These are phyloP conservation scores for Fusarium pseudonygamai DNA, from an alignment of 2,329 filamentous ascomycete genomes.

Conservation along the genomic window DNA sequence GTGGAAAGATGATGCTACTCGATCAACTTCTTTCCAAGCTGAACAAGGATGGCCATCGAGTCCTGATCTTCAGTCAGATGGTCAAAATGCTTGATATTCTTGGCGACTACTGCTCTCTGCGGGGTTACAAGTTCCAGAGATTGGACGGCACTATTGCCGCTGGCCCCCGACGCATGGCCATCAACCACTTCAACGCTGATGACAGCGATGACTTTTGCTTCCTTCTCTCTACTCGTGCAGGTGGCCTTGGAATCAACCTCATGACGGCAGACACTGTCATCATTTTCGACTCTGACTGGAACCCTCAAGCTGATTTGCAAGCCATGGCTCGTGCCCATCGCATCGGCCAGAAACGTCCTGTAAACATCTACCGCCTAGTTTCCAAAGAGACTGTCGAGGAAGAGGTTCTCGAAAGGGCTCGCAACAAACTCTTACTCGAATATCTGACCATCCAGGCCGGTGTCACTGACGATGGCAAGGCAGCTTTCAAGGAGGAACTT, in stretches of 20 bases:
- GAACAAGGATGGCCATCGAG: slow-evolving; percentile 91
- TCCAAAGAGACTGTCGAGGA: slow-evolving; percentile 99
- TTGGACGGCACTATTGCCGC: slow-evolving; percentile 95
- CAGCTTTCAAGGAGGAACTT: slow-evolving; percentile 77
- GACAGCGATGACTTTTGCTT: slow-evolving; percentile 97
- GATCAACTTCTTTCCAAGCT: slow-evolving; percentile 95
- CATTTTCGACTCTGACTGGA: slow-evolving; percentile 99
- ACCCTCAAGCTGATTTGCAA: slow-evolving; percentile 96
- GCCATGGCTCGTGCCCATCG: slow-evolving; percentile 98
- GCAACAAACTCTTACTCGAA: slow-evolving; percentile 97
- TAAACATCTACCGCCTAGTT: slow-evolving; percentile 95
- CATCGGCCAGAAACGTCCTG: slow-evolving; percentile 95
- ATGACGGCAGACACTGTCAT: slow-evolving; percentile 99
- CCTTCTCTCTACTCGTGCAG: slow-evolving; percentile 91
- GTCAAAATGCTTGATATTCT: slow-evolving; percentile 98
- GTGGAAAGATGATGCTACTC: slow-evolving; percentile 99
- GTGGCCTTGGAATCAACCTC: slow-evolving; percentile 97
- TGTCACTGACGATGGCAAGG: slow-evolving; percentile 93
- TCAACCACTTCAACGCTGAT: slow-evolving; percentile 98
- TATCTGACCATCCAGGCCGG: slow-evolving; percentile 97
- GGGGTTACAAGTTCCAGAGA: slow-evolving; percentile 94
- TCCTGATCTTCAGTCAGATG: slow-evolving; percentile 99
- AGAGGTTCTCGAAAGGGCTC: slow-evolving; percentile 93
- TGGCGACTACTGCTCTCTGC: slow-evolving; percentile 89
- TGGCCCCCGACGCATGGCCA: slow-evolving; percentile 87